Evolutionary conservation across 129 eudicot genomes (phyloP).

Genomic region (Artemisia argyi): DNA sequence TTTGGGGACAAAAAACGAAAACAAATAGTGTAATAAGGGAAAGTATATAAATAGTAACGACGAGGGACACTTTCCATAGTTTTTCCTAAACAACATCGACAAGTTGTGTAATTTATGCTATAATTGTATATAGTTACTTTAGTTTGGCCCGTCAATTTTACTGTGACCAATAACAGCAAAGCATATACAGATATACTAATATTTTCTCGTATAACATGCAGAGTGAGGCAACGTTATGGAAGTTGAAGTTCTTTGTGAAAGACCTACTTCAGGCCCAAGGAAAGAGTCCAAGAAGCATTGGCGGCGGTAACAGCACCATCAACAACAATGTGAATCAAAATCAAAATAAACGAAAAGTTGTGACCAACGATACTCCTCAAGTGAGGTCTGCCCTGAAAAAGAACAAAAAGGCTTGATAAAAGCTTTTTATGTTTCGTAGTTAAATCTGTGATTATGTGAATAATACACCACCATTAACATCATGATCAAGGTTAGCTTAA

Average conservation of each 20-base stretch:
- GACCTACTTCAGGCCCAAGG: conserved; percentile 48
- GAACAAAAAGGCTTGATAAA: conserved; percentile 43
- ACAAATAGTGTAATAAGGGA: no score
- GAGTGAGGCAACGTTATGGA: conserved; percentile 82
- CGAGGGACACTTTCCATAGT: no score
- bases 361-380: conserved; percentile 43
- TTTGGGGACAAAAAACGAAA: no score
- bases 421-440: conserved; percentile 16
- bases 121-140: no score
- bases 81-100: no score
- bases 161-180: conserved; percentile 2
- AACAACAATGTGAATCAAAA: conserved; percentile 38
- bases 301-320: conserved; percentile 27
- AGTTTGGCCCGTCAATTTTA: no score
- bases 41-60: no score
- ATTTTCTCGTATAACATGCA: conserved; percentile 23
- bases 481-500: conserved; percentile 31
- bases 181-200: neutral
- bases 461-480: conserved; percentile 28
- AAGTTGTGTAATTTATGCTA: no score
- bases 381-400: conserved; percentile 53
- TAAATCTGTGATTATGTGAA: conserved; percentile 44
- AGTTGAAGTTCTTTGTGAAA: conserved; percentile 72
- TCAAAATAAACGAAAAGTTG: conserved; percentile 51
- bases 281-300: conserved; percentile 47